Evolutionary conservation across 2,329 filamentous ascomycete species (phyloP).

Genomic region (Curvularia verruculosa): DNA sequence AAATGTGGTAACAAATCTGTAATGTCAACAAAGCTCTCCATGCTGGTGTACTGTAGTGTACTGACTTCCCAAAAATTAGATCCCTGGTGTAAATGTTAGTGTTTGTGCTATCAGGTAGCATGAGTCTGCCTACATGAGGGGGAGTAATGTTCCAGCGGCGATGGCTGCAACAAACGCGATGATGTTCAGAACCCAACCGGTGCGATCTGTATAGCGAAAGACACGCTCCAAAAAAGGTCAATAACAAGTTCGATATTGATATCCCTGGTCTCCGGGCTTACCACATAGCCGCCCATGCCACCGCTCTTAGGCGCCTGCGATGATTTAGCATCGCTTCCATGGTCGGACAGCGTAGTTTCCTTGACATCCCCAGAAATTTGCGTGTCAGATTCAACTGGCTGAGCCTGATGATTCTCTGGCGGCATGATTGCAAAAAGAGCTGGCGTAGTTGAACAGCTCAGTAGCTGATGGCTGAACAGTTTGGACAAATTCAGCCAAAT

Average conservation of each 20-base stretch:
- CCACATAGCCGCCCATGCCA: slow-evolving; percentile 33
- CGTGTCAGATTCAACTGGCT: slow-evolving; percentile 1
- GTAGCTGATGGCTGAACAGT: background rate
- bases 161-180: slow-evolving; percentile 48
- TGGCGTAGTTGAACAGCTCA: background rate
- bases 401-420: slow-evolving; percentile 10
- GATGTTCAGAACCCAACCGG: slow-evolving; percentile 41
- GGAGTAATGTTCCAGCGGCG: slow-evolving; percentile 54
- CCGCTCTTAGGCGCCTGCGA: slow-evolving; percentile 21
- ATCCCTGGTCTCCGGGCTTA: slow-evolving; percentile 15
- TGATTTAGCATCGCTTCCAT: background rate
- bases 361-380: slow-evolving; percentile 14
- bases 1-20: slow-evolving; percentile 53
- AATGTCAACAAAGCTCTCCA: background rate
- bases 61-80: slow-evolving; percentile 57
- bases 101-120: background rate
- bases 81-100: slow-evolving; percentile 29
- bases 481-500: background rate
- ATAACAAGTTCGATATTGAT: background rate
- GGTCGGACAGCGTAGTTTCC: background rate
- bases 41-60: background rate
- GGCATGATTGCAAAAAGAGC: slow-evolving; percentile 14
- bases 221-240: slow-evolving; percentile 33
- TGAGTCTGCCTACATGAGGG: slow-evolving; percentile 49
- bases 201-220: slow-evolving; percentile 44